Conservation (phyloP, 2,329 filamentous ascomycete species). For the Alternaria dauci region DNA sequence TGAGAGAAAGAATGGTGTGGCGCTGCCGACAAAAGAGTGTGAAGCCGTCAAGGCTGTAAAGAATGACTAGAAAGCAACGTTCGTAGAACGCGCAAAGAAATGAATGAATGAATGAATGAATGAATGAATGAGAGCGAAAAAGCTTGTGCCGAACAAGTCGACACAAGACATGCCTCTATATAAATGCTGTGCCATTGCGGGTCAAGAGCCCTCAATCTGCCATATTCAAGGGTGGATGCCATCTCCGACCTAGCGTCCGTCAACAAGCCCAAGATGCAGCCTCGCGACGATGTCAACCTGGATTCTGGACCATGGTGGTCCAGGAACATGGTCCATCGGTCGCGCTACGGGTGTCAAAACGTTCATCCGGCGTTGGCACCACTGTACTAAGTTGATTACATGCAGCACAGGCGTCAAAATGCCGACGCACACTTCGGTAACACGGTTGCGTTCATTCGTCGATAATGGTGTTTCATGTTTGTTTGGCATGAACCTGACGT, state of each 20-base stretch:
- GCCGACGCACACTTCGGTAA: slow-evolving; percentile 13
- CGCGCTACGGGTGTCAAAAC: slow-evolving; percentile 27
- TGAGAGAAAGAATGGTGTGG: slow-evolving; percentile 30
- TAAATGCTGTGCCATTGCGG: slow-evolving; percentile 25
- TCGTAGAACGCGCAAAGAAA: slow-evolving; percentile 25
- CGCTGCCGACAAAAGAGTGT: slow-evolving; percentile 38
- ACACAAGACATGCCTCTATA: slow-evolving; percentile 15
- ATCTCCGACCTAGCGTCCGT: slow-evolving; percentile 10
- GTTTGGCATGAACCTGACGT: slow-evolving; percentile 24
- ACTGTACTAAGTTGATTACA: slow-evolving; percentile 37
- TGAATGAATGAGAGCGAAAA: slow-evolving; percentile 22
- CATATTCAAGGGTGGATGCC: slow-evolving; percentile 18
- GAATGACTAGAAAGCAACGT: slow-evolving; percentile 27
- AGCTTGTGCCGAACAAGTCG: slow-evolving; percentile 11
- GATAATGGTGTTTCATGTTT: slow-evolving; percentile 12
- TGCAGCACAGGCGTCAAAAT: slow-evolving; percentile 24
- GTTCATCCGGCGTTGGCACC: slow-evolving; percentile 22
- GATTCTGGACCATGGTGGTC: slow-evolving; percentile 17
- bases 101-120: slow-evolving; percentile 23
- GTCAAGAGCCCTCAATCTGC: slow-evolving; percentile 33
- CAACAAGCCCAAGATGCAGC: slow-evolving; percentile 22
- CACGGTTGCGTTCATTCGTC: slow-evolving; percentile 17
- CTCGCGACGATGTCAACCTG: slow-evolving; percentile 14
- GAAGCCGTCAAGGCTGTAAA: slow-evolving; percentile 47
- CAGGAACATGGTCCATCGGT: slow-evolving; percentile 23